Evolutionary conservation across 2,329 filamentous ascomycete species (phyloP), one percentile per base, ranked within the genome.

Genomic region (Beauveria sp.): DNA sequence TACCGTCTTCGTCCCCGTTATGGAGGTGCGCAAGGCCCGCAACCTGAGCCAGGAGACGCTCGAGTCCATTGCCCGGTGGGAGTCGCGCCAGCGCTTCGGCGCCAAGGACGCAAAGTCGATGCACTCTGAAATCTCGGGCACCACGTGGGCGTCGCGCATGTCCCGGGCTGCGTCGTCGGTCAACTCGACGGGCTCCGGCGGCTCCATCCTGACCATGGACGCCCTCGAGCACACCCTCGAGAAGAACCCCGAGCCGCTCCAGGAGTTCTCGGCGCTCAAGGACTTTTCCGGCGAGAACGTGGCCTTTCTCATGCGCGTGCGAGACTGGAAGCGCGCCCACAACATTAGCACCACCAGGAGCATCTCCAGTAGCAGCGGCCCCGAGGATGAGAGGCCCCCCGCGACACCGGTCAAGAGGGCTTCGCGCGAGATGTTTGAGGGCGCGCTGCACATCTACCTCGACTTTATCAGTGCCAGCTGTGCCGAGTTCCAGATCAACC

Each of bases 261-360:
- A 85, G 59, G 73, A 82, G 61, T 89, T 86, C 68, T 84, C 85
- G 0, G 85, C 84, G 0, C 75, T 81, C 2, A 77, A 80, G 50
- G 85, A 88, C 65, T 87, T 88, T 68, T 87, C 84, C 0, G 85
- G 84, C 7, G 85, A 88, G 70, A 88, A 88, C 68, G 84, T 88
- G 65, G 81, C 85, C 52, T 89, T 89, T 70, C 72, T 89, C 5
- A 82, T 79, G 9, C 75, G 77, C 46, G 80, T 88, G 9, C 75
- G 78, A 2, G 77, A 80, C 61, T 87, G 82, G 80, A 83, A 80
- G 69, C 64, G 66, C 6, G 66, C 67, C 14, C 69, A 70, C 58
- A 40, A 34, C 3, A 46, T 63, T 9, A 22, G 63, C 3, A 58
- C 55, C 40, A 63, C 66, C 56, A 65, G 66, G 56, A 60, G 70